These are phyloP conservation scores for Yamadazyma oceani DNA, from an alignment of 1,139 yeast genomes.

Conservation along the genomic window DNA sequence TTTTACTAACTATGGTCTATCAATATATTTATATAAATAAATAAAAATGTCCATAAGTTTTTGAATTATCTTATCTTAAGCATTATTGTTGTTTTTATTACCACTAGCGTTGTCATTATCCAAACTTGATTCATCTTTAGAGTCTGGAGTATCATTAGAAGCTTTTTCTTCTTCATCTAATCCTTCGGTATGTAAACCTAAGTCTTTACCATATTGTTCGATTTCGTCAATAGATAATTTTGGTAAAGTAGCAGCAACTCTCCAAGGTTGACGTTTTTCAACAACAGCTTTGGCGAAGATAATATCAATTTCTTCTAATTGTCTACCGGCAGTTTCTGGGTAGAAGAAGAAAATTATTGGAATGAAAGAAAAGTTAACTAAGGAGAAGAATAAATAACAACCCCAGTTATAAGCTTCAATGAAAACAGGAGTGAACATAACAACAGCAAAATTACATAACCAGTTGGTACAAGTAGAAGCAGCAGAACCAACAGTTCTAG, in stretches of 20 bases:
- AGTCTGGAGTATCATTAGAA: conserved; percentile 9
- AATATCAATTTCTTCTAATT: conserved; percentile 49
- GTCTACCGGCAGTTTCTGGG: conserved; percentile 50
- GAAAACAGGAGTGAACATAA: conserved; percentile 49
- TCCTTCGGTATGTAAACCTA: conserved; percentile 48
- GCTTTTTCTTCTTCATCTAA: conserved; percentile 11
- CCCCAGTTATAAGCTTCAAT: conserved; percentile 41
- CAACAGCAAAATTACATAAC: conserved; percentile 48
- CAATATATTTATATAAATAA: no score
- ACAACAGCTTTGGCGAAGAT: conserved; percentile 46
- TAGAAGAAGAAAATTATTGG: conserved; percentile 48
- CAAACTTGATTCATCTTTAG: conserved; percentile 8
- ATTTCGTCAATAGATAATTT: conserved; percentile 44
- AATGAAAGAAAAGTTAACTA: conserved; percentile 36
- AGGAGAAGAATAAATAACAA: conserved; percentile 45
- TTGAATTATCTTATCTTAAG: no score
- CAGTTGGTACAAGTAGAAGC: conserved; percentile 50
- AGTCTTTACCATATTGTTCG: conserved; percentile 46
- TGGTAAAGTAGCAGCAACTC: conserved; percentile 53
- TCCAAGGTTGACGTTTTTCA: conserved; percentile 48
- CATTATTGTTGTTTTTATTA: neutral
- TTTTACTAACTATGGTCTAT: no score
- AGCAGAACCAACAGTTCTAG: conserved; percentile 58
- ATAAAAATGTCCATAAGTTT: no score
- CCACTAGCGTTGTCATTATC: conserved; percentile 3